These are phyloP conservation scores for Marasmius sp. DNA, from an alignment of 1,284 basidiomycete species.

Conservation along the genomic window DNA sequence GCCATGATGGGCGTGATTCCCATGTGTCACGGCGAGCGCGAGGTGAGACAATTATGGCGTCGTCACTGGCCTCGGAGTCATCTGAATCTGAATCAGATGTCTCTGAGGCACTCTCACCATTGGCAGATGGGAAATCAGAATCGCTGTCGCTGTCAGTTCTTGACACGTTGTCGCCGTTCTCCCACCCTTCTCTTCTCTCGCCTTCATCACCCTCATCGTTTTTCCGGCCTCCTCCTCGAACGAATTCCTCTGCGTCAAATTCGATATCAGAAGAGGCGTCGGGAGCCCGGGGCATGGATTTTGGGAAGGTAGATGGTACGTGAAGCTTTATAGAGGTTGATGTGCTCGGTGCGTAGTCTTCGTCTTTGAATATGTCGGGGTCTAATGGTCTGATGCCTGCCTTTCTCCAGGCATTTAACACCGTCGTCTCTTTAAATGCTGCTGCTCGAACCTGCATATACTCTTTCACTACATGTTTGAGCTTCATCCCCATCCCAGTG, in stretches of 20 bases:
- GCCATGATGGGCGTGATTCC: too few species aligned
- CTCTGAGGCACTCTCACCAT: too few species aligned
- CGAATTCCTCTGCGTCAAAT: neutral
- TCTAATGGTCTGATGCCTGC: constrained; percentile 24
- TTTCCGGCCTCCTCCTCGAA: neutral
- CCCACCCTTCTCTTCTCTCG: too few species aligned
- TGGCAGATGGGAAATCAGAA: too few species aligned
- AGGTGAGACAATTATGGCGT: too few species aligned
- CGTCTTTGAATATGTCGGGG: constrained; percentile 16
- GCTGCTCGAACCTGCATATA: constrained; percentile 20
- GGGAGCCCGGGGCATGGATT: neutral
- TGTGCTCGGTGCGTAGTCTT: constrained; percentile 18
- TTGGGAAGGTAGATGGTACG: constrained; percentile 12
- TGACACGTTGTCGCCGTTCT: too few species aligned
- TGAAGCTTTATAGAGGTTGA: constrained; percentile 11
- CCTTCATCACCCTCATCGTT: too few species aligned
- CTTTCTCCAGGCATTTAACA: constrained; percentile 24
- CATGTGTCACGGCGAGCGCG: too few species aligned
- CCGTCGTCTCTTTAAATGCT: constrained; percentile 23
- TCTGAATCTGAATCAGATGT: too few species aligned
- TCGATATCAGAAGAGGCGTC: constrained; percentile 4
- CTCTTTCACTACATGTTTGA: constrained; percentile 23
- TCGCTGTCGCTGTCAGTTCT: too few species aligned
- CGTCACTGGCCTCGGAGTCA: too few species aligned
- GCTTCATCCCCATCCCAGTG: constrained; percentile 15